phyloP scores from a whole-genome alignment of 1,284 basidiomycete species.

The Rhodotorula sp. region DNA sequence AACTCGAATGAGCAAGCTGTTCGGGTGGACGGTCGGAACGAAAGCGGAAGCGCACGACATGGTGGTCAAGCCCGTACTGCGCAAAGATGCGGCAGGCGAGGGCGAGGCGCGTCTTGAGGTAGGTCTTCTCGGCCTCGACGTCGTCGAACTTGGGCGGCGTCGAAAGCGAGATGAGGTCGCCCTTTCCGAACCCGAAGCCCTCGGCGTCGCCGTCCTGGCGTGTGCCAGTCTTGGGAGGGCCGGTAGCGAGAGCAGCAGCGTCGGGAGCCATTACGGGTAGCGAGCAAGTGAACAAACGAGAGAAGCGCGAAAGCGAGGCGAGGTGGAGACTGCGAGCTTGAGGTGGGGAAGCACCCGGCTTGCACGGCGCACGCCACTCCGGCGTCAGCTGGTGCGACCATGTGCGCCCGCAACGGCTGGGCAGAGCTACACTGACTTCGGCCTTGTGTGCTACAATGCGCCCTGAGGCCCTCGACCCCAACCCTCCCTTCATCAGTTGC shows the following conservation, averaged over 20 bases:
- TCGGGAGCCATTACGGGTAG: constrained; percentile 4
- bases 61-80: constrained; percentile 62
- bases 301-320: neutral
- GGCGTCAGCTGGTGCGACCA: too few species aligned
- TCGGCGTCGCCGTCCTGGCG: neutral
- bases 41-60: constrained; percentile 38
- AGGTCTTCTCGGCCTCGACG: constrained; percentile 57
- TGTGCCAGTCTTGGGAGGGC: neutral
- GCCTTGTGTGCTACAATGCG: too few species aligned
- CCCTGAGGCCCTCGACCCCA: too few species aligned
- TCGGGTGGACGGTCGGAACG: too few species aligned
- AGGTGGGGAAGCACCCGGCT: too few species aligned
- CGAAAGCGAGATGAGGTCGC: constrained; percentile 18
- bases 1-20: neutral
- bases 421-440: too few species aligned
- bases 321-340: neutral
- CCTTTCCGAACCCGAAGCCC: constrained; percentile 17
- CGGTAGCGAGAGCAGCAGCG: neutral
- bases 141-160: constrained; percentile 51
- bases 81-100: constrained; percentile 60
- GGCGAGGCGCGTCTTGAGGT: constrained; percentile 60
- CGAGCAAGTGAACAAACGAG: neutral
- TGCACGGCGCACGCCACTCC: too few species aligned
- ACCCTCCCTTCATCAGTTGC: too few species aligned
- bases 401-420: too few species aligned